Conservation (phyloP, 345 rosid species). For the Pelargonium nanum region DNA sequence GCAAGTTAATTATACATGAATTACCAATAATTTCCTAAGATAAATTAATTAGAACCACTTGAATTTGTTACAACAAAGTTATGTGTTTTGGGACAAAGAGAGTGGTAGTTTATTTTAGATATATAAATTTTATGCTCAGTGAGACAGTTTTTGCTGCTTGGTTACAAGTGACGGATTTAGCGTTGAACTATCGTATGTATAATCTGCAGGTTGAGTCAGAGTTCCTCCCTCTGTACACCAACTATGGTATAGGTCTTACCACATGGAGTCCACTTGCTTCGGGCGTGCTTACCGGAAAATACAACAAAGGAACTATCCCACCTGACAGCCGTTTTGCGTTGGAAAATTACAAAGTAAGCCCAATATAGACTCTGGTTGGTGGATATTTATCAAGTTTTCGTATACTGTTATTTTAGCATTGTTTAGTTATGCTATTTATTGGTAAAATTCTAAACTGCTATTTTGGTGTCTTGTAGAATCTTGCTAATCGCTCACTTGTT, state of each 20-base stretch:
- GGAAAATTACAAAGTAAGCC: slow-evolving; percentile 78
- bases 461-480: slow-evolving; percentile 40
- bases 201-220: slow-evolving; percentile 79
- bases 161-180: background rate
- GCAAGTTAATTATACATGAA: too few relatives aligned
- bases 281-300: slow-evolving; percentile 95
- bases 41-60: too few relatives aligned
- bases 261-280: slow-evolving; percentile 99
- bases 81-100: too few relatives aligned
- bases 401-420: slow-evolving; percentile 5
- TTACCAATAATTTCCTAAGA: too few relatives aligned
- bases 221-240: slow-evolving; percentile 69
- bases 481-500: slow-evolving; percentile 76
- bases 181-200: slow-evolving; percentile 4
- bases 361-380: slow-evolving; percentile 1
- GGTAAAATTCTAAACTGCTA: slow-evolving; percentile 5
- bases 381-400: background rate
- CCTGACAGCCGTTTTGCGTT: slow-evolving; percentile 86
- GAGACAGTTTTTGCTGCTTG: background rate
- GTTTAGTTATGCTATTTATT: background rate
- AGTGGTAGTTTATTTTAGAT: too few relatives aligned
- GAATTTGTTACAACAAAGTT: too few relatives aligned
- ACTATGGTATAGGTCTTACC: slow-evolving; percentile 86
- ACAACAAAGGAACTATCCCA: slow-evolving; percentile 78
- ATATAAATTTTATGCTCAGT: too few relatives aligned